These are phyloP conservation scores for Didymella lethalis DNA, from an alignment of 2,329 filamentous ascomycete genomes.

Conservation along the genomic window DNA sequence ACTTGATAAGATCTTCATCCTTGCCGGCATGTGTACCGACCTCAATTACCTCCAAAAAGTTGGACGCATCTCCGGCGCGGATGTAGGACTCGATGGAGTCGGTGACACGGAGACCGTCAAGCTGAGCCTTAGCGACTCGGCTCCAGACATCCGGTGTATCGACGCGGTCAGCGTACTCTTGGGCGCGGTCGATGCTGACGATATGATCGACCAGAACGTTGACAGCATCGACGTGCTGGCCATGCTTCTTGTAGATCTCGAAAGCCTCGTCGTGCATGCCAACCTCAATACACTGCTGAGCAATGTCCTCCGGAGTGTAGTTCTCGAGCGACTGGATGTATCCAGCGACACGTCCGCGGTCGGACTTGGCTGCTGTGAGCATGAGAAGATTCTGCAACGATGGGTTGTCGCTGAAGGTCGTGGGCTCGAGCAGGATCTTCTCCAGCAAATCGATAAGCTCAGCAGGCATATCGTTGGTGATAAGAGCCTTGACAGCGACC, in stretches of 20 bases:
- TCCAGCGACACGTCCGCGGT: slow-evolving; percentile 92
- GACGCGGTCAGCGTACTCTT: slow-evolving; percentile 93
- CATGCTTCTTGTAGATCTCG: slow-evolving; percentile 97
- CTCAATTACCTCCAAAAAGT: slow-evolving; percentile 96
- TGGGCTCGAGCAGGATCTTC: slow-evolving; percentile 99
- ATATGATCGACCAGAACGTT: slow-evolving; percentile 95
- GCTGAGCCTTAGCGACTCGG: slow-evolving; percentile 95
- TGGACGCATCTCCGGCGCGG: slow-evolving; percentile 88
- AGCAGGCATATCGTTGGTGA: slow-evolving; percentile 86
- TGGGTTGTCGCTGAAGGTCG: slow-evolving; percentile 95
- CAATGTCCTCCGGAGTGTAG: slow-evolving; percentile 92
- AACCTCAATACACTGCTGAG: slow-evolving; percentile 90
- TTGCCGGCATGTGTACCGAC: slow-evolving; percentile 94
- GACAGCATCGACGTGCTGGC: slow-evolving; percentile 84
- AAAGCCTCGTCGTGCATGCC: slow-evolving; percentile 97
- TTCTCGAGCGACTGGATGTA: slow-evolving; percentile 92
- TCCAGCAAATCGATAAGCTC: slow-evolving; percentile 97
- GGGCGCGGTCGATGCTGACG: slow-evolving; percentile 96
- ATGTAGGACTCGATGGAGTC: slow-evolving; percentile 98
- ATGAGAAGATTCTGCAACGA: slow-evolving; percentile 96
- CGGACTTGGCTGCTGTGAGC: slow-evolving; percentile 95
- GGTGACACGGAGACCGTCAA: slow-evolving; percentile 90
- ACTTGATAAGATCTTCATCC: slow-evolving; percentile 97
- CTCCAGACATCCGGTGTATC: slow-evolving; percentile 89
- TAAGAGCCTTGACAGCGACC: slow-evolving; percentile 90